Percentiles rank a stretch among this genome's conserved stretches.
Conservation (phyloP, 768 basidiomycete genomes). For the Rhodotorula paludigena region DNA sequence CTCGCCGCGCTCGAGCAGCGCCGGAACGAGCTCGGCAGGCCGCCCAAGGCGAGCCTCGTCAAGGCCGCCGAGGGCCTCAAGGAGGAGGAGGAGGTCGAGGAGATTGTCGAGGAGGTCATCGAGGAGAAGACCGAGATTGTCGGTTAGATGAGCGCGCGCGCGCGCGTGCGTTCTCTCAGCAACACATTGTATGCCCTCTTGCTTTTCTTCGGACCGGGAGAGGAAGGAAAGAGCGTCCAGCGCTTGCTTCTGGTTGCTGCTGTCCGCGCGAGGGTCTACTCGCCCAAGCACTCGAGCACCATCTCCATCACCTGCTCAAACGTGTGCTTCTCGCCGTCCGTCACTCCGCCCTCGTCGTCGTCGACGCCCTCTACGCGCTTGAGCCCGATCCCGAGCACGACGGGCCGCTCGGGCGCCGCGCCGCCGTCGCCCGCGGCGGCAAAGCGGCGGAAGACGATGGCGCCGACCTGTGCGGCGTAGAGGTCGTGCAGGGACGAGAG, state of each 20-base stretch:
- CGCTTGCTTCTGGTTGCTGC: background rate
- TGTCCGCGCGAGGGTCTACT: background rate
- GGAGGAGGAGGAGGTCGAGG: conserved; percentile 55
- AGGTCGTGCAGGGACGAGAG: conserved; percentile 68
- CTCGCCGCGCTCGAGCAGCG: conserved; percentile 63
- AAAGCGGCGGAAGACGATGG: conserved; percentile 58
- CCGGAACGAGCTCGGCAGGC: conserved; percentile 48
- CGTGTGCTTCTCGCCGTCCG: conserved; percentile 48
- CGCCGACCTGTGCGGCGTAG: conserved; percentile 81
- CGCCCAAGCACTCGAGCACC: conserved; percentile 45
- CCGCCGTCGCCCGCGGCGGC: conserved; percentile 45
- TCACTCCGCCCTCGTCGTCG: conserved; percentile 38
- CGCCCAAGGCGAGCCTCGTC: conserved; percentile 13
- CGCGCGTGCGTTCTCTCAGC: no score
- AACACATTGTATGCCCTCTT: no score
- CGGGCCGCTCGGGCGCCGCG: conserved; percentile 52
- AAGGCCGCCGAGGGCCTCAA: conserved; percentile 69
- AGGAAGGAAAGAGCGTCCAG: no score
- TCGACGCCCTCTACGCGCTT: conserved; percentile 46
- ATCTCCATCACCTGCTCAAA: conserved; percentile 54
- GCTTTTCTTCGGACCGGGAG: no score
- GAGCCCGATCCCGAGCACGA: conserved; percentile 73
- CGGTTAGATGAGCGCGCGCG: no score
- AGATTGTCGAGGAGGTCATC: conserved; percentile 55
- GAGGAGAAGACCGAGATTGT: conserved; percentile 41